Evolutionary conservation across 192 early-diverging fungal genomes (phyloP), one percentile per base, ranked within the genome.

Genomic region (Cladochytrium replicatum): DNA sequence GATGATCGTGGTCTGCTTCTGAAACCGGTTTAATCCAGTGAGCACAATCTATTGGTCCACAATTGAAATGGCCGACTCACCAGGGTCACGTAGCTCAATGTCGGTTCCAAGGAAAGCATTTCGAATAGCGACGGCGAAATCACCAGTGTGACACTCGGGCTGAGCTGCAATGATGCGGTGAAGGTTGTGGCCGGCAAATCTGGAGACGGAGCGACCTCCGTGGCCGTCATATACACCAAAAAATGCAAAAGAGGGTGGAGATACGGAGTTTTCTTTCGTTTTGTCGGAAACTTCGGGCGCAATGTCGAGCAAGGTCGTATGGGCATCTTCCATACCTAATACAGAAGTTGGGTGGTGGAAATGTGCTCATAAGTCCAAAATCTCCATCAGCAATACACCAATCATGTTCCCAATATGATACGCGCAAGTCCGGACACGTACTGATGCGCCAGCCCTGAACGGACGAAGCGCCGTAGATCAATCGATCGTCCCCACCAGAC

Each of bases 401-500:
- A n/a, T n/a, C n/a, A n/a, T n/a, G n/a, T n/a, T n/a, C n/a, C n/a
- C n/a, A n/a, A n/a, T n/a, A n/a, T n/a, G n/a, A n/a, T n/a, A n/a
- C n/a, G n/a, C n/a, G n/a, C n/a, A n/a, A n/a, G n/a, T n/a, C n/a
- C n/a, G n/a, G n/a, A 50, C 52, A 53, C 62, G 60, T 79, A 82
- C 81, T 85, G 29, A 88, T 77, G 68, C 94, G 75, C 94, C 94
- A 98, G 45, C 94, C 94, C 74, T 98, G 94, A 91, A 97, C 94
- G 43, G 78, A 79, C 29, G 84, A 88, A 34, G 88, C 84, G 32
- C 84, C 91, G 61, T 83, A 97, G 28, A 78, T 63, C 51, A 88
- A 70, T 42, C 88, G 75, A 32, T 85, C 67, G 64, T 91, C 89
- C 26, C 69, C 58, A 22, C 80, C 89, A 4, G 48, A 25, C 23